Conservation (phyloP, 1,284 basidiomycete genomes). For the Irpex sp. region DNA sequence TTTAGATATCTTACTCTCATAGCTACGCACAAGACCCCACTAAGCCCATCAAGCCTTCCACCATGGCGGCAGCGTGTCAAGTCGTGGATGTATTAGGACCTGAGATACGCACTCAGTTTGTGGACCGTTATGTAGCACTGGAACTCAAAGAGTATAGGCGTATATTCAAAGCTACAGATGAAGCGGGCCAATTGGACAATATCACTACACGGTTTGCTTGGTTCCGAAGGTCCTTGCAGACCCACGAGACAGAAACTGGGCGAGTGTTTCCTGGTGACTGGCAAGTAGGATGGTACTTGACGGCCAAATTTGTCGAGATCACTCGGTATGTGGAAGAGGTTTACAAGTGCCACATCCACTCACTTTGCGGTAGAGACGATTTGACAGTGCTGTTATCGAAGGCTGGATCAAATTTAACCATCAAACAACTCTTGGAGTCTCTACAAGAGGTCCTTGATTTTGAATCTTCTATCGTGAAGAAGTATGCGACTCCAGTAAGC, state of each 20-base stretch:
- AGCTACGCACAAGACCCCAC: slow-evolving; percentile 80
- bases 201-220: slow-evolving; percentile 91
- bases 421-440: slow-evolving; percentile 79
- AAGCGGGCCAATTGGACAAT: slow-evolving; percentile 96
- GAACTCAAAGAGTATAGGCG: slow-evolving; percentile 96
- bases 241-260: slow-evolving; percentile 85
- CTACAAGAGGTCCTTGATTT: slow-evolving; percentile 86
- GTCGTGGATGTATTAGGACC: slow-evolving; percentile 85
- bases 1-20: slow-evolving; percentile 5
- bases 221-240: slow-evolving; percentile 89
- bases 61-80: slow-evolving; percentile 75
- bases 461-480: slow-evolving; percentile 73
- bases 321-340: slow-evolving; percentile 56
- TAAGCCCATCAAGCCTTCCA: slow-evolving; percentile 59
- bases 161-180: slow-evolving; percentile 90
- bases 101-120: slow-evolving; percentile 76
- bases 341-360: not conserved
- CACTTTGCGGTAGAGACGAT: slow-evolving; percentile 53
- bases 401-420: slow-evolving; percentile 67
- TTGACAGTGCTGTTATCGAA: slow-evolving; percentile 64
- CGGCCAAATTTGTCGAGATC: slow-evolving; percentile 82
- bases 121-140: slow-evolving; percentile 88
- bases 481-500: slow-evolving; percentile 75
- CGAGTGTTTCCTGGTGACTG: slow-evolving; percentile 80
- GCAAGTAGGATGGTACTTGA: slow-evolving; percentile 78